These are phyloP conservation scores for Berkeleyomyces basicola DNA, from an alignment of 2,329 filamentous ascomycete species.

Conservation along the genomic window DNA sequence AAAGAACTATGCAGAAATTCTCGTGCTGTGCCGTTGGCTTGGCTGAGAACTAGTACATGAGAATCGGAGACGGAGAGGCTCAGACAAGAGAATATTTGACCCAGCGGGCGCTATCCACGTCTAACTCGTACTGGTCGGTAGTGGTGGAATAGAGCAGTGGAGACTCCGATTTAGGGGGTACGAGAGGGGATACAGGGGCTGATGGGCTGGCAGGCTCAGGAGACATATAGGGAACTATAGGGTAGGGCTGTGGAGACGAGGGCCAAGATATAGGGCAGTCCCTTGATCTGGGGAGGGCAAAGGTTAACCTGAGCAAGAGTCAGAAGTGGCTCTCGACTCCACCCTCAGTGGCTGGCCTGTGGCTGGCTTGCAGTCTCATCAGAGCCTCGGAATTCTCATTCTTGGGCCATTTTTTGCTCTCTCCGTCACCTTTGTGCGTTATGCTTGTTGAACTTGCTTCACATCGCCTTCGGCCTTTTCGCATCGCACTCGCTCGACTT, in stretches of 20 bases:
- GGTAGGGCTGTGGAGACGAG: neutral
- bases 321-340: neutral
- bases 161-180: no score
- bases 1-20: no score
- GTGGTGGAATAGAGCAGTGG: neutral
- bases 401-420: no score
- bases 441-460: no score
- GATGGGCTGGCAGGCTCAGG: neutral
- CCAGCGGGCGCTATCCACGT: neutral
- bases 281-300: neutral
- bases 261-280: neutral
- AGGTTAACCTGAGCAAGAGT: neutral
- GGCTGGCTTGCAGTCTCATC: no score
- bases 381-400: no score
- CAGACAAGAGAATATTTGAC: neutral
- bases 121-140: neutral
- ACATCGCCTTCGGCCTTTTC: no score
- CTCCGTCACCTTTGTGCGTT: no score
- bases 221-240: neutral
- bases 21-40: neutral
- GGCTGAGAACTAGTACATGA: neutral
- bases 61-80: no score
- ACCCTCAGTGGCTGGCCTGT: neutral
- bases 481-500: no score
- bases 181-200: no score